These are phyloP conservation scores for Takakia lepidozioides DNA, from an alignment of 225 moss, liverwort and hornwort genomes.

Conservation along the genomic window DNA sequence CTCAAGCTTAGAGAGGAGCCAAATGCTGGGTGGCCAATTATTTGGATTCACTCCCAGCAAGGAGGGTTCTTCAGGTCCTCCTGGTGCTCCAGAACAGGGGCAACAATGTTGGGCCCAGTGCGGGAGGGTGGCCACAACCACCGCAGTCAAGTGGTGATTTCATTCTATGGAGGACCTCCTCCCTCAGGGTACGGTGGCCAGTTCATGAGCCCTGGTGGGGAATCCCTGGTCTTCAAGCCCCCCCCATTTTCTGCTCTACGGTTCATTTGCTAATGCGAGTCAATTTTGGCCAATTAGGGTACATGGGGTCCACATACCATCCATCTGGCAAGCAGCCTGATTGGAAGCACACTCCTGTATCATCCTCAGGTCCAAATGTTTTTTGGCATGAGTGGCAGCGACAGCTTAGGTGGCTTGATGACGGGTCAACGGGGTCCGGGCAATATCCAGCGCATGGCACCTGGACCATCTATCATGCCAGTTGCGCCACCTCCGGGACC, in stretches of 20 bases:
- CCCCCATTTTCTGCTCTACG: constrained; percentile 88
- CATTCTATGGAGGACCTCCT: constrained; percentile 84
- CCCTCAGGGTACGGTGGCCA: constrained; percentile 74
- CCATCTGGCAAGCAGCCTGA: constrained; percentile 98
- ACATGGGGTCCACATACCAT: constrained; percentile 76
- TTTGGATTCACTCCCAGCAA: constrained; percentile 72
- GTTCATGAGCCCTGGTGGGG: constrained; percentile 75
- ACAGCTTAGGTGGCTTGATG: constrained; percentile 77
- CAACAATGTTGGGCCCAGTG: constrained; percentile 66
- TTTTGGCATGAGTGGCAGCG: constrained; percentile 77
- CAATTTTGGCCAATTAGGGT: constrained; percentile 97
- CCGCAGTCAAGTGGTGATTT: constrained; percentile 87
- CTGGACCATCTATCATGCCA: constrained; percentile 73
- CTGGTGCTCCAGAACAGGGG: constrained; percentile 76
- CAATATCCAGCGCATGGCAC: constrained; percentile 90
- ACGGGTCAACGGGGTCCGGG: constrained; percentile 73
- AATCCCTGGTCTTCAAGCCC: no score
- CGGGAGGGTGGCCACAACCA: constrained; percentile 66
- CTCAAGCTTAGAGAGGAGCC: constrained; percentile 81
- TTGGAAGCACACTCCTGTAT: constrained; percentile 93
- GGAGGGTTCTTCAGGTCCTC: constrained; percentile 53
- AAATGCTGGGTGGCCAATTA: constrained; percentile 71
- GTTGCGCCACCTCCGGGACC: constrained; percentile 65
- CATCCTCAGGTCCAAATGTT: constrained; percentile 67
- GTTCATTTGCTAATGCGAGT: constrained; percentile 78